Evolutionary conservation across 1,284 basidiomycete genomes (phyloP).

Genomic region (Phlebopus sp.): DNA sequence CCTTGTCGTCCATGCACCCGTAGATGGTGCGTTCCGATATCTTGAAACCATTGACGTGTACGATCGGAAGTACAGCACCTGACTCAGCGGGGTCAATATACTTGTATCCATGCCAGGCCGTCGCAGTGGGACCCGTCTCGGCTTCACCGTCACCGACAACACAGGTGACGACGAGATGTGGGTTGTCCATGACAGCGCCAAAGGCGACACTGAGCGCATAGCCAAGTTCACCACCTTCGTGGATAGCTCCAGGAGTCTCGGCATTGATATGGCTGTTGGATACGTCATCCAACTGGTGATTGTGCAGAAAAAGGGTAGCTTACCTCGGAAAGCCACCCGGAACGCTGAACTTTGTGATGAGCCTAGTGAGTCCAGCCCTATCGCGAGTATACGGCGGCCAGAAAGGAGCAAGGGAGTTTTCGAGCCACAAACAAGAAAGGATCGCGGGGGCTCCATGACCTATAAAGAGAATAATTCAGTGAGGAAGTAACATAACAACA

Average conservation of each 20-base stretch:
- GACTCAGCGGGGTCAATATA: slow-evolving; percentile 90
- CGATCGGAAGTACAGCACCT: slow-evolving; percentile 84
- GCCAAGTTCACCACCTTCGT: slow-evolving; percentile 90
- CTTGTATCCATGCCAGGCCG: slow-evolving; percentile 84
- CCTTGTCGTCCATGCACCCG: slow-evolving; percentile 87
- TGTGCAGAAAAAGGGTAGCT: slow-evolving; percentile 6
- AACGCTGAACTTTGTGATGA: slow-evolving; percentile 62
- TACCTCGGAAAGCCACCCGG: slow-evolving; percentile 68
- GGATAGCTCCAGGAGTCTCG: slow-evolving; percentile 82
- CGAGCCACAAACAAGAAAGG: slow-evolving; percentile 78
- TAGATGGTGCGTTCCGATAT: slow-evolving; percentile 87
- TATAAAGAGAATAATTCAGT: slow-evolving; percentile 10
- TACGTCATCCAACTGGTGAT: slow-evolving; percentile 1
- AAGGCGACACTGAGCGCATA: slow-evolving; percentile 84
- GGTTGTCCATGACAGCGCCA: slow-evolving; percentile 86
- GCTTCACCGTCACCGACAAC: slow-evolving; percentile 87
- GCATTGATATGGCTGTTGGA: slow-evolving; percentile 64
- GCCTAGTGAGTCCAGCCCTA: slow-evolving; percentile 58
- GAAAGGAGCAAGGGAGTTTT: slow-evolving; percentile 74
- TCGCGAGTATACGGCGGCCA: slow-evolving; percentile 71
- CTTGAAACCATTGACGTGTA: slow-evolving; percentile 85
- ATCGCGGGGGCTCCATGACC: slow-evolving; percentile 83
- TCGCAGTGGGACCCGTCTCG: slow-evolving; percentile 83
- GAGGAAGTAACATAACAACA: too few species aligned
- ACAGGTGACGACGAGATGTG: slow-evolving; percentile 75